Conservation (phyloP, 2,329 filamentous ascomycete genomes). For the Phoma sp. region DNA sequence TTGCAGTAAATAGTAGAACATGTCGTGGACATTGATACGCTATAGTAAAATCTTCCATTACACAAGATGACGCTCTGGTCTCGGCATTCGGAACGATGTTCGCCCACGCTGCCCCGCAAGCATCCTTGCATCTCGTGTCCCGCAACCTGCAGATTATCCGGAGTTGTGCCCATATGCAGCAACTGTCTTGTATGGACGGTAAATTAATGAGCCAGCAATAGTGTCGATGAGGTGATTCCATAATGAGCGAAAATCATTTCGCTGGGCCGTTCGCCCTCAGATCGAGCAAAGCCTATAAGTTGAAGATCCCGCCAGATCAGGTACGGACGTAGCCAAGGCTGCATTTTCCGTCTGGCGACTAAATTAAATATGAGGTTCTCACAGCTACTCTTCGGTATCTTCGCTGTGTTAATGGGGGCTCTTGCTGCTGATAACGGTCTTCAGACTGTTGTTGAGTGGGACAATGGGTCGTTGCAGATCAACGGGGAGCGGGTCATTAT, state of each 20-base stretch:
- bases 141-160: conserved; percentile 16
- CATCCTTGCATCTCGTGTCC: conserved; percentile 1
- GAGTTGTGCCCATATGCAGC: conserved; percentile 2
- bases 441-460: conserved; percentile 55
- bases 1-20: no score
- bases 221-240: conserved; percentile 5
- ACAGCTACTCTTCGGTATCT: conserved; percentile 3
- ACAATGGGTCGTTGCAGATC: conserved; percentile 58
- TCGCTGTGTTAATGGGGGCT: conserved; percentile 18
- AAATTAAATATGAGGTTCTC: conserved; percentile 9
- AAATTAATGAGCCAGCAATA: conserved; percentile 17
- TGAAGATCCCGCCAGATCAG: no score
- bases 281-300: conserved; percentile 5
- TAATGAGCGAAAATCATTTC: conserved; percentile 1
- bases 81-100: conserved; percentile 20
- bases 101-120: conserved; percentile 14
- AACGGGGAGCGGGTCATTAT: conserved; percentile 58
- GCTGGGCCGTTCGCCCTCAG: conserved; percentile 3
- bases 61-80: neutral
- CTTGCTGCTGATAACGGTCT: conserved; percentile 37
- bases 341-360: neutral
- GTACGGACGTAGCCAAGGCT: no score
- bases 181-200: conserved; percentile 9
- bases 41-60: conserved; percentile 13
- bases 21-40: neutral